Percentiles rank a stretch among this genome's conserved stretches.
phyloP scores from a whole-genome alignment of 148 eudicot species.

The Pharnaceum exiguum region DNA sequence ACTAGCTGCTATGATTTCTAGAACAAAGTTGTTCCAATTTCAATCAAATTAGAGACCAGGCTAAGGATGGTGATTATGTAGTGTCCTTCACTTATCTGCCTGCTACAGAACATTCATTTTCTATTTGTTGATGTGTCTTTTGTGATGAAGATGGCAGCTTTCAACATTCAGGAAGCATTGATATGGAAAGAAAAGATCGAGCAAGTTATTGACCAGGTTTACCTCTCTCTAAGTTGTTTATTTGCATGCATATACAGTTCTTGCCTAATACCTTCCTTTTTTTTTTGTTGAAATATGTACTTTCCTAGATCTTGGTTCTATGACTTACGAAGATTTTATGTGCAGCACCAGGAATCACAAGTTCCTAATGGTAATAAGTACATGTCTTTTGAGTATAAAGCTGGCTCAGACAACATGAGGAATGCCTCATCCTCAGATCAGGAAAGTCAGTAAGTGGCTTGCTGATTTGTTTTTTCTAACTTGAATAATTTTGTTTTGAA shows the following conservation, averaged over 20 bases:
- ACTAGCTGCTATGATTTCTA: too few relatives aligned
- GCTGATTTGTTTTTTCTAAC: conserved; percentile 6
- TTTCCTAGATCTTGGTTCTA: conserved; percentile 5
- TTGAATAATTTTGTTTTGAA: not conserved
- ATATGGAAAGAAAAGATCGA: conserved; percentile 98
- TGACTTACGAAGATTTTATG: conserved; percentile 1
- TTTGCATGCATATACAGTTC: not conserved
- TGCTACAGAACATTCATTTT: not conserved
- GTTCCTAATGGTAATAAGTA: conserved; percentile 80
- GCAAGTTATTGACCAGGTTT: conserved; percentile 93
- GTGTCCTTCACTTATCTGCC: conserved; percentile 8
- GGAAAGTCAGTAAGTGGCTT: conserved; percentile 95
- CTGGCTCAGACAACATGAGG: conserved; percentile 71
- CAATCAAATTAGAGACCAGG: conserved; percentile 6
- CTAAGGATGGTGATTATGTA: conserved; percentile 2
- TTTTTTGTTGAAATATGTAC: too few relatives aligned
- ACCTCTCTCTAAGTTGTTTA: conserved; percentile 1
- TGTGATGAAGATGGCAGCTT: conserved; percentile 93
- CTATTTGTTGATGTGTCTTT: conserved; percentile 21
- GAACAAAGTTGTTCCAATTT: conserved; percentile 12
- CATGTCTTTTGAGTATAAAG: conserved; percentile 74
- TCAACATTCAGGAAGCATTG: conserved; percentile 96
- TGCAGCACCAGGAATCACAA: conserved; percentile 94
- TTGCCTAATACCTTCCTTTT: not conserved
- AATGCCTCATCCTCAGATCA: conserved; percentile 92